These are phyloP conservation scores for Hypericum perforatum DNA, from an alignment of 345 rosid genomes.

Conservation along the genomic window DNA sequence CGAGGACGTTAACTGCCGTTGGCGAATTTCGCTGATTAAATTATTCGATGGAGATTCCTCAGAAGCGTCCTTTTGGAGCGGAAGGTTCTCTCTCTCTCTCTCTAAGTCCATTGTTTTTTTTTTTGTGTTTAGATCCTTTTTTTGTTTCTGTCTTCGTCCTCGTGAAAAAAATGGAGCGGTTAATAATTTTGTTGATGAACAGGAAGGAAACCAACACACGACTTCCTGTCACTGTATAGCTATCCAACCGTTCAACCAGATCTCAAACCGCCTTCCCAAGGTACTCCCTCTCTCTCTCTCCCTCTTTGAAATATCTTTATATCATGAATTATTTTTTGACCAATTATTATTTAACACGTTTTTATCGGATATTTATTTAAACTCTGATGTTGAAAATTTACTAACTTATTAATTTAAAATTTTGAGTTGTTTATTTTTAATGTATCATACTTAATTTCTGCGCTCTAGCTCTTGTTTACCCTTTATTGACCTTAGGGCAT, in stretches of 20 bases:
- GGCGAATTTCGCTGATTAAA: too few relatives aligned
- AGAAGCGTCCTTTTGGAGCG: slow-evolving; percentile 50
- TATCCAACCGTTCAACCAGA: slow-evolving; percentile 68
- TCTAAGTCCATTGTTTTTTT: not conserved
- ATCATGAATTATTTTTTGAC: not conserved
- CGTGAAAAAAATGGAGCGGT: not conserved
- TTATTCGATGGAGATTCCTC: slow-evolving; percentile 75
- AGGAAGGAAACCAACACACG: slow-evolving; percentile 85
- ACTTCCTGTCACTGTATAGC: slow-evolving; percentile 82
- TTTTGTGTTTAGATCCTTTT: not conserved
- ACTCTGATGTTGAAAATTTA: too few relatives aligned
- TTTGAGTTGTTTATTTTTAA: too few relatives aligned
- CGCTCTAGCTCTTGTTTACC: too few relatives aligned
- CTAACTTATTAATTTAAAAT: too few relatives aligned
- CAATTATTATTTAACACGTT: too few relatives aligned
- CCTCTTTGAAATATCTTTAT: not conserved
- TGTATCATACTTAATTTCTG: too few relatives aligned
- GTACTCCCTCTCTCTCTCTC: slow-evolving; percentile 19
- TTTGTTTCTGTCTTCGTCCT: not conserved
- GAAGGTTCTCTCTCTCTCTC: slow-evolving; percentile 38
- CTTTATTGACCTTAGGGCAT: too few relatives aligned
- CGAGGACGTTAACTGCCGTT: not conserved
- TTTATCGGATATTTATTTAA: too few relatives aligned
- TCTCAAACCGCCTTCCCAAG: slow-evolving; percentile 48
- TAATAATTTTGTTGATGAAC: slow-evolving; percentile 19